Base-by-base conservation (phyloP, 768 basidiomycete genomes). In the Tylopilus subfusipes region DNA sequence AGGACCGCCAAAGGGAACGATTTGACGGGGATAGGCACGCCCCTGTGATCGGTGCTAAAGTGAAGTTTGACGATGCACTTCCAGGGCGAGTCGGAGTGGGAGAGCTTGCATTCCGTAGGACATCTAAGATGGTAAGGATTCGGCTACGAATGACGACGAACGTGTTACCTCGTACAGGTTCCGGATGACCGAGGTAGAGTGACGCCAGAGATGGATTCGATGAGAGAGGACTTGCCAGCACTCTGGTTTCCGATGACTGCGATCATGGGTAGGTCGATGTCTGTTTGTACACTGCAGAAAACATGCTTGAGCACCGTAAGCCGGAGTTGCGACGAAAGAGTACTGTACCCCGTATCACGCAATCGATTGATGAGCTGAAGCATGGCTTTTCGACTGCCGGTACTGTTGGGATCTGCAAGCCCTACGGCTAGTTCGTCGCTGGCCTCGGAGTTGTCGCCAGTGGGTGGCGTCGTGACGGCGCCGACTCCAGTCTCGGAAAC, bases 201-300 rank as follows among this genome's bases (percentile, higher is more conserved):
- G 18, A 90, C 81, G 0, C 87, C 85, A 0, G 86, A 87, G 42
- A 90, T 88, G 0, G 85, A 79, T 59, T 90, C 88, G 12, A 90
- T 89, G 5, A 90, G 75, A 0, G 88, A 90, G 0, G 86, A 88
- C 61, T 90, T 90, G 0, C 88, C 88, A 0, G 85, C 85, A 42
- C 83, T 86, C 58, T 90, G 88, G 2, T 76, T 78, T 1, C 88
- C 88, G 18, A 88, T 79, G 40, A 89, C 88, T 0, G 82, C 84
- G 30, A 90, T 88, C 57, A 82, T 80, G 0, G 89, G 88, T 0
- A 90, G 70, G 59, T 88, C 85, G 11, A 91, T 81, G 49, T 90
- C 85, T 14, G 78, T 73, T 56, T 88, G 81, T 0, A 85, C 84
- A 0, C 88, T 89, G 42, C 5, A 2, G 11, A 53, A 19, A 22